Conservation (phyloP, 352 stramenopile species). For the Globisporangium apiculatum region DNA sequence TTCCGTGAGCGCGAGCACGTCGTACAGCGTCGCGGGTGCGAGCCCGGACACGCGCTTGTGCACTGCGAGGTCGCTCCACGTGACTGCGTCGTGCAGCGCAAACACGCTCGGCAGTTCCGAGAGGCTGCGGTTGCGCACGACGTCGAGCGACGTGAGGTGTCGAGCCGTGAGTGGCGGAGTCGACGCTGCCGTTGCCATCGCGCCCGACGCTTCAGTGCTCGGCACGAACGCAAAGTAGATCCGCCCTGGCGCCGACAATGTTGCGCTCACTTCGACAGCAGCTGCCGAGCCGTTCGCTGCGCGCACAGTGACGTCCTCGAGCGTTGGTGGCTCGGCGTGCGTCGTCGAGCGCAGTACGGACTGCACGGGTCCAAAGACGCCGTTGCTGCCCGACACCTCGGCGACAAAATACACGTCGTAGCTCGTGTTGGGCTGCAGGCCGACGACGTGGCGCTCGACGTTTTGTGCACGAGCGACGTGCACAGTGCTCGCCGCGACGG, state of each 20-base stretch:
- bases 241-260: conserved; percentile 28
- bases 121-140: conserved; percentile 22
- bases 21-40: conserved; percentile 46
- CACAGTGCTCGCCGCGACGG: conserved; percentile 33
- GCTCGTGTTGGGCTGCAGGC: conserved; percentile 47
- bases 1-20: conserved; percentile 51
- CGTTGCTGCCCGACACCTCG: conserved; percentile 71
- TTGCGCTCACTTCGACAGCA: conserved; percentile 23
- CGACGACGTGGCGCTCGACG: conserved; percentile 32
- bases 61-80: conserved; percentile 21
- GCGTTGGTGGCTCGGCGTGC: conserved; percentile 33
- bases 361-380: conserved; percentile 65
- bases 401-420: conserved; percentile 83
- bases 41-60: conserved; percentile 23
- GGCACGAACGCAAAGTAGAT: conserved; percentile 48
- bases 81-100: conserved; percentile 13
- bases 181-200: not conserved
- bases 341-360: conserved; percentile 53
- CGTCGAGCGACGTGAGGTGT: conserved; percentile 15
- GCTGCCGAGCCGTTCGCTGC: conserved; percentile 33
- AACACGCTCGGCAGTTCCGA: conserved; percentile 18
- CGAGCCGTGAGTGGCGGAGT: not conserved
- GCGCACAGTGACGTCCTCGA: conserved; percentile 15
- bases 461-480: conserved; percentile 40
- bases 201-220: conserved; percentile 2